These are phyloP conservation scores for Amanita thiersii DNA, from an alignment of 768 basidiomycete genomes.

Conservation along the genomic window DNA sequence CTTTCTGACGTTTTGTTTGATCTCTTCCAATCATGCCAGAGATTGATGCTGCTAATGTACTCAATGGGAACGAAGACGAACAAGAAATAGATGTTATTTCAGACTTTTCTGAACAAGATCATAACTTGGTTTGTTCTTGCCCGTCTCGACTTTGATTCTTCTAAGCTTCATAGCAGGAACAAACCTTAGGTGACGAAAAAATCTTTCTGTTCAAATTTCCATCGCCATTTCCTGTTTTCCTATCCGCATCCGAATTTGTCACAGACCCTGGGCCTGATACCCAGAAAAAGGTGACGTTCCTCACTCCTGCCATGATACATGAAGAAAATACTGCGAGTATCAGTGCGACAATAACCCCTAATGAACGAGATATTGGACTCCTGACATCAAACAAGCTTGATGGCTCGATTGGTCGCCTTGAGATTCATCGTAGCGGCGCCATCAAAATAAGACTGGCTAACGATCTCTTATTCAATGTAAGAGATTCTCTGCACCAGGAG, in stretches of 20 bases:
- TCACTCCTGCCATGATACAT: constrained; percentile 53
- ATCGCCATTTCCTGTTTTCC: constrained; percentile 71
- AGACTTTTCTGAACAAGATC: constrained; percentile 40
- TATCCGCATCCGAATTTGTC: constrained; percentile 24
- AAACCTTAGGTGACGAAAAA: constrained; percentile 47
- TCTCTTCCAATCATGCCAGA: constrained; percentile 12
- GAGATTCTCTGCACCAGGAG: constrained; percentile 15
- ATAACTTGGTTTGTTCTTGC: constrained; percentile 27
- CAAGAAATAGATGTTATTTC: constrained; percentile 71
- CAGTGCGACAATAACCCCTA: constrained; percentile 18
- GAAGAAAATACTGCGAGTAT: constrained; percentile 18
- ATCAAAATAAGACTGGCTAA: constrained; percentile 83
- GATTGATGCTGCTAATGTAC: constrained; percentile 48
- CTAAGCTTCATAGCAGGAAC: constrained; percentile 28
- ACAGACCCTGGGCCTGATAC: constrained; percentile 25
- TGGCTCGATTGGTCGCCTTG: constrained; percentile 77
- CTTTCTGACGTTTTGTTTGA: neutral
- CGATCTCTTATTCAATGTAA: constrained; percentile 77
- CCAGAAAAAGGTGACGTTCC: constrained; percentile 48
- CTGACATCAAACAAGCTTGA: constrained; percentile 39
- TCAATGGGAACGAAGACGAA: constrained; percentile 72
- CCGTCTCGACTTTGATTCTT: neutral
- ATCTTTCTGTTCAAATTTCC: constrained; percentile 93
- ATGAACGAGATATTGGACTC: constrained; percentile 16
- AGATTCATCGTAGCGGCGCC: constrained; percentile 77